These are phyloP conservation scores for Dendrobium nobile DNA, from an alignment of 106 monocot species.

Conservation along the genomic window DNA sequence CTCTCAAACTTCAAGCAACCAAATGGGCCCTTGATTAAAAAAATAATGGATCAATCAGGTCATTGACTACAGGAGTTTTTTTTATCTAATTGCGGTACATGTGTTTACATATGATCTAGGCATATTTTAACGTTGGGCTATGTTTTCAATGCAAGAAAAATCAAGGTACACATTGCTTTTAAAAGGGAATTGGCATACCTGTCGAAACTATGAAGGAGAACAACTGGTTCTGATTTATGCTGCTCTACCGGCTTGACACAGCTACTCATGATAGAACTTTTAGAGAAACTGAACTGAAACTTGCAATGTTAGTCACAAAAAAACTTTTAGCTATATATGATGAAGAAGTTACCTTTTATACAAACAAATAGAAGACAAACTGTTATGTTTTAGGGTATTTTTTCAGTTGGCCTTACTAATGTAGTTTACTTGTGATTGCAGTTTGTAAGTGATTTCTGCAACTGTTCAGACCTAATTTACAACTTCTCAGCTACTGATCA, in stretches of 20 bases:
- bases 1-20: too few relatives aligned
- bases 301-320: neutral
- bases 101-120: neutral
- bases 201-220: slow-evolving; percentile 94
- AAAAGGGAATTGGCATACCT: slow-evolving; percentile 26
- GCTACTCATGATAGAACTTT: slow-evolving; percentile 58
- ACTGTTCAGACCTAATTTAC: too few relatives aligned
- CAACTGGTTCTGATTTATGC: slow-evolving; percentile 40
- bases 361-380: neutral
- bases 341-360: neutral
- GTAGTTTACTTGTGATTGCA: too few relatives aligned
- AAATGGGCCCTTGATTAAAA: too few relatives aligned
- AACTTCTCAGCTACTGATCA: too few relatives aligned
- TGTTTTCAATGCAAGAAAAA: neutral
- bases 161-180: neutral
- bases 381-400: neutral
- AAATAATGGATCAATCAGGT: neutral
- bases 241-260: slow-evolving; percentile 60
- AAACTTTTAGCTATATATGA: neutral
- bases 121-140: neutral
- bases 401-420: neutral
- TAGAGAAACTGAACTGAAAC: slow-evolving; percentile 50
- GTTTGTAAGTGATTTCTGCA: too few relatives aligned
- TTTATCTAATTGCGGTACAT: neutral
- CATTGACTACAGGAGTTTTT: neutral